Percentiles rank a stretch among this genome's conserved stretches.
Evolutionary conservation across 1,284 basidiomycete genomes (phyloP).

Genomic region (Gomphus bonarii): DNA sequence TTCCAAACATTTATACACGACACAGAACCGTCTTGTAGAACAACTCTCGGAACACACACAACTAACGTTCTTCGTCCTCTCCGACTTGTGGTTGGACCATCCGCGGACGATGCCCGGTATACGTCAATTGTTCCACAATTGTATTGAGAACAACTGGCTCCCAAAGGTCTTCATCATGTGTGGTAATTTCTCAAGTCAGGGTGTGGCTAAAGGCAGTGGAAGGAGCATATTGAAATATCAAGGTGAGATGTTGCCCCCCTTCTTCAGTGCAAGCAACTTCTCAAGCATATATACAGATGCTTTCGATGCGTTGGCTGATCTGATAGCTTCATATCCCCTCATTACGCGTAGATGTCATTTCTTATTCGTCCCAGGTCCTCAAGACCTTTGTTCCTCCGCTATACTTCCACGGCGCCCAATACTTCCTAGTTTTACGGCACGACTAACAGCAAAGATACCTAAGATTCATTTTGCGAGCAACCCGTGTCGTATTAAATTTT

Average conservation of each 20-base stretch:
- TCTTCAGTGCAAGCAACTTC: background rate
- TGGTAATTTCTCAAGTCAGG: constrained; percentile 86
- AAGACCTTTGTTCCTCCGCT: constrained; percentile 72
- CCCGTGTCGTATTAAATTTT: constrained; percentile 92
- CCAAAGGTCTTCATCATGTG: constrained; percentile 87
- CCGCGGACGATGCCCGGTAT: constrained; percentile 75
- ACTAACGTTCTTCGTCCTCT: constrained; percentile 89
- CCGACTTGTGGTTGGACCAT: constrained; percentile 92
- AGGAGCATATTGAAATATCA: constrained; percentile 78
- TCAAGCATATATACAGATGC: constrained; percentile 42
- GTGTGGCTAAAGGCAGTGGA: constrained; percentile 68
- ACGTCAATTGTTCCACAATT: constrained; percentile 82
- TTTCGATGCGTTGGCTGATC: constrained; percentile 78
- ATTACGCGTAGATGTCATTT: constrained; percentile 80
- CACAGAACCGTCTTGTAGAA: constrained; percentile 45
- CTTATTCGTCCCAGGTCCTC: constrained; percentile 88
- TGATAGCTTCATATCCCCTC: constrained; percentile 71
- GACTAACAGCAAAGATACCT: constrained; percentile 62
- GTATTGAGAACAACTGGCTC: constrained; percentile 78
- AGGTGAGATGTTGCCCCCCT: constrained; percentile 34
- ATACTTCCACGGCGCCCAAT: constrained; percentile 74
- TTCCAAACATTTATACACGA: constrained; percentile 1
- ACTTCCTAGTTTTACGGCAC: constrained; percentile 60
- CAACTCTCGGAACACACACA: constrained; percentile 64
- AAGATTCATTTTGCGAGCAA: constrained; percentile 81